Conservation (phyloP, 2,329 filamentous ascomycete genomes). For the Exophiala sideris region DNA sequence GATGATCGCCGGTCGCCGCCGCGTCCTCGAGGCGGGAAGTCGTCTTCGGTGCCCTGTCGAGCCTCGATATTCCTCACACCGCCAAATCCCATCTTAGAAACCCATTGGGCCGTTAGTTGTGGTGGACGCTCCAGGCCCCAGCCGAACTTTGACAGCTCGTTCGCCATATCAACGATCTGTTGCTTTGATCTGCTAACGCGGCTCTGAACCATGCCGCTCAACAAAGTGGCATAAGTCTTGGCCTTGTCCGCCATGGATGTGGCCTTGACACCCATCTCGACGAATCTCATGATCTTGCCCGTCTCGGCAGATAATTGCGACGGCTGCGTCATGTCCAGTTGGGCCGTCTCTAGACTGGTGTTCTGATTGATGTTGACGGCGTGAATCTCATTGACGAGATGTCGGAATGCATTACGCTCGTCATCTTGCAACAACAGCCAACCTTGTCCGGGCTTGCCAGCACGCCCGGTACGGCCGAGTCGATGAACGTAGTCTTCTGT, state of each 20-base stretch:
- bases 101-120: constrained; percentile 25
- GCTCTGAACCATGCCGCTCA: constrained; percentile 27
- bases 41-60: neutral
- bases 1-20: constrained; percentile 1
- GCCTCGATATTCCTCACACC: constrained; percentile 30
- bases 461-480: constrained; percentile 39
- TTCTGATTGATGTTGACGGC: constrained; percentile 45
- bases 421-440: constrained; percentile 60
- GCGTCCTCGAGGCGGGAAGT: neutral
- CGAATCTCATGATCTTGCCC: constrained; percentile 29
- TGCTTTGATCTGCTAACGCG: constrained; percentile 33
- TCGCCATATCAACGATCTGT: constrained; percentile 42
- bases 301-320: constrained; percentile 30
- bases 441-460: constrained; percentile 59
- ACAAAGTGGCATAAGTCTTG: constrained; percentile 33
- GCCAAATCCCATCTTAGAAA: constrained; percentile 32
- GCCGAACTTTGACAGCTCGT: constrained; percentile 44
- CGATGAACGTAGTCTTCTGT: constrained; percentile 48
- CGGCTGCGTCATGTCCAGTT: constrained; percentile 35
- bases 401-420: constrained; percentile 40
- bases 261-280: constrained; percentile 42
- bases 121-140: constrained; percentile 47
- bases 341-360: constrained; percentile 39
- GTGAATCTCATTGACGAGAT: constrained; percentile 53
- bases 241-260: constrained; percentile 30